Evolutionary conservation across 257 asterid species (phyloP).

Genomic region (Handroanthus guayacan): DNA sequence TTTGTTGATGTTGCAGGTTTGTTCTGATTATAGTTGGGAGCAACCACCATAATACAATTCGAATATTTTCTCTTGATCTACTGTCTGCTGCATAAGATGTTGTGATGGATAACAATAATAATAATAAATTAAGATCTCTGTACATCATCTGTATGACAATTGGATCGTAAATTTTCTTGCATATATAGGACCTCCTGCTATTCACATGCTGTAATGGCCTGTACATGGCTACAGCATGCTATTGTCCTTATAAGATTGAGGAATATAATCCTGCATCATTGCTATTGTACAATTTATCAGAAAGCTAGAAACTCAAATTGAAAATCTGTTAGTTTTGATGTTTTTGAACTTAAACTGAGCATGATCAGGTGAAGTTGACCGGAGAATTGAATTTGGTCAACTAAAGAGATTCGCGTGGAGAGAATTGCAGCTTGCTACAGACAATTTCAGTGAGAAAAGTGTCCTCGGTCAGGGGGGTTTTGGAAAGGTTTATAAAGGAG

Average conservation of each 20-base stretch:
- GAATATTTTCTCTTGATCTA: background rate
- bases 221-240: background rate
- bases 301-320: conserved; percentile 17
- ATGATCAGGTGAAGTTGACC: conserved; percentile 84
- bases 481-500: conserved; percentile 94
- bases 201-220: background rate
- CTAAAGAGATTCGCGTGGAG: conserved; percentile 92
- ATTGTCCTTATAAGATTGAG: background rate
- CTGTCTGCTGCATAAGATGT: conserved; percentile 1
- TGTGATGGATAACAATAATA: background rate
- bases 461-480: conserved; percentile 98
- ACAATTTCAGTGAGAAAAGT: conserved; percentile 80
- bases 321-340: conserved; percentile 2
- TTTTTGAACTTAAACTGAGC: background rate
- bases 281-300: too few relatives aligned
- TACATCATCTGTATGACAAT: background rate
- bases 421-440: conserved; percentile 92
- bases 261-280: background rate
- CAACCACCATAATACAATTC: background rate
- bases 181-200: background rate
- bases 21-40: conserved; percentile 27
- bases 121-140: background rate
- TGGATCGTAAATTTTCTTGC: background rate
- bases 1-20: conserved; percentile 91
- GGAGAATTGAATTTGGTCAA: conserved; percentile 92